Evolutionary conservation across 1,139 yeast genomes (phyloP).

Genomic region (Zygosaccharomyces sapae): DNA sequence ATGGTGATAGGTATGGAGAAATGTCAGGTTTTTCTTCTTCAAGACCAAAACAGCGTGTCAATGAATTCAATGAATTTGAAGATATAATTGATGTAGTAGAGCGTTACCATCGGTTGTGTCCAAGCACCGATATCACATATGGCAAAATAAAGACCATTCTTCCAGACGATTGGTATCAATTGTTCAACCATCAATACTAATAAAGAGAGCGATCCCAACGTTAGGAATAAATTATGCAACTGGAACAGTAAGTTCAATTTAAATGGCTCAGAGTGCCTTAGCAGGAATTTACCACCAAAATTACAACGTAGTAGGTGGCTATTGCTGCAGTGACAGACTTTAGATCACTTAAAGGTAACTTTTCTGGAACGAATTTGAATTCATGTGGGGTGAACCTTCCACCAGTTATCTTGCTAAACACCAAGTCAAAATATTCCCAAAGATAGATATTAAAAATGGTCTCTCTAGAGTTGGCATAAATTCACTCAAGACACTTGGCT

Average conservation of each 20-base stretch:
- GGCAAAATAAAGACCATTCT: constrained; percentile 61
- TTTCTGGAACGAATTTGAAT: constrained; percentile 54
- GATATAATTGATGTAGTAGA: constrained; percentile 71
- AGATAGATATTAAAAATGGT: constrained; percentile 60
- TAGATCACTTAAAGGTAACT: constrained; percentile 57
- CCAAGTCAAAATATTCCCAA: constrained; percentile 56
- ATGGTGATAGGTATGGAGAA: constrained; percentile 78
- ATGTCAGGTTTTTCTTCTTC: constrained; percentile 67
- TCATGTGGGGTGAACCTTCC: constrained; percentile 58
- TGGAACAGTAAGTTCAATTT: constrained; percentile 64
- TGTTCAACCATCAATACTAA: constrained; percentile 65
- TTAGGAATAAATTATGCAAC: constrained; percentile 62
- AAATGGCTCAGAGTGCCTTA: constrained; percentile 50
- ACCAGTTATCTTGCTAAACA: constrained; percentile 42
- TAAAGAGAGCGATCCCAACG: constrained; percentile 56
- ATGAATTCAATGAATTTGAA: constrained; percentile 67
- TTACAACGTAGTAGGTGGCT: constrained; percentile 59
- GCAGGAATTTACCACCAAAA: constrained; percentile 65
- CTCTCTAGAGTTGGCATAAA: constrained; percentile 47
- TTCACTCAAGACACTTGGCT: constrained; percentile 11
- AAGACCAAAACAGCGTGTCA: constrained; percentile 68
- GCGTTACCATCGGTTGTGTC: constrained; percentile 62
- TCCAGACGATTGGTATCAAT: constrained; percentile 58
- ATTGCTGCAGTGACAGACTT: constrained; percentile 57
- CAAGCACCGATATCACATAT: constrained; percentile 64